A percentile compares a stretch with the other conserved stretches of the same genome.
phyloP scores from a whole-genome alignment of 1,139 yeast species.

The Chernovozyma sophiae-reginae region DNA sequence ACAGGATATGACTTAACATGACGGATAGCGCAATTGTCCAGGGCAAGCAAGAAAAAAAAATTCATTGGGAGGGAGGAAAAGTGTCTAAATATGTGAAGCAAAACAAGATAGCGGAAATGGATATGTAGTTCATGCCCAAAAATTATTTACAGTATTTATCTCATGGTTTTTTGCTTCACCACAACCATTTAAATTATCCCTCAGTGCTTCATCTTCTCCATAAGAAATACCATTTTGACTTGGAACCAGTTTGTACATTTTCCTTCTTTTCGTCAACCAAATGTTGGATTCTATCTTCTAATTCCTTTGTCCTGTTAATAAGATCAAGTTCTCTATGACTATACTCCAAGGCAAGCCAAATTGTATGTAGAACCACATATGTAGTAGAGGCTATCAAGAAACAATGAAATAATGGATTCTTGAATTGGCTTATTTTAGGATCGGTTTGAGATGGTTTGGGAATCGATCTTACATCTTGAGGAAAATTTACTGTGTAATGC shows the following conservation, averaged over 20 bases:
- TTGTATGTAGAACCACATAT: conserved; percentile 32
- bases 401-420: conserved; percentile 35
- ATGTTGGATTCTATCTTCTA: conserved; percentile 30
- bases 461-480: conserved; percentile 7
- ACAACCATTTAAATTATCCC: no score
- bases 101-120: no score
- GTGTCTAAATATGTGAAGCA: no score
- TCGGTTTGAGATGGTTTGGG: conserved; percentile 14
- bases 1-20: no score
- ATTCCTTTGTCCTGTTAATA: conserved; percentile 18
- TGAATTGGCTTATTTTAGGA: conserved; percentile 37
- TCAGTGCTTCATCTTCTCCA: no score
- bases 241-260: conserved; percentile 8
- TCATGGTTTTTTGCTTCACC: no score
- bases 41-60: no score
- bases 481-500: conserved; percentile 9
- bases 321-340: conserved; percentile 25
- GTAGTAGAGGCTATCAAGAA: conserved; percentile 40
- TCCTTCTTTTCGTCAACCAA: conserved; percentile 27
- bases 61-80: no score
- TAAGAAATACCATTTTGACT: conserved; percentile 19
- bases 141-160: no score
- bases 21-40: no score
- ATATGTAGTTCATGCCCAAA: no score
- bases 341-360: conserved; percentile 31